Evolutionary conservation across 1,139 yeast species (phyloP).

Genomic region (Geotrichum candidum): DNA sequence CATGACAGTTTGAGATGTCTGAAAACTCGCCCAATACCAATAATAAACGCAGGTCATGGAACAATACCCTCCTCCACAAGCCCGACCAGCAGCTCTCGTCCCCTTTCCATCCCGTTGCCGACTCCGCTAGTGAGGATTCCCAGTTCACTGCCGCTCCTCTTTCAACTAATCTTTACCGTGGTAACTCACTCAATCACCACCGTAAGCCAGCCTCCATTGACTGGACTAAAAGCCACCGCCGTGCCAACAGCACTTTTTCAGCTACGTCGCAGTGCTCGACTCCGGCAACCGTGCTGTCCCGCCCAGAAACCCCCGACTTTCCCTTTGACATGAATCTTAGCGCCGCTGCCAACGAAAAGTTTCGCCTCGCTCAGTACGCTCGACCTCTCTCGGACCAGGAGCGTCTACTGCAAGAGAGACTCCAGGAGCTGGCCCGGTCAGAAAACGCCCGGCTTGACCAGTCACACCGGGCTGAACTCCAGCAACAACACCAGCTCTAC

Average conservation of each 20-base stretch:
- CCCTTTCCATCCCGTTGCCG: neutral
- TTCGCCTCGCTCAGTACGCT: neutral
- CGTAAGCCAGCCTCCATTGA: neutral
- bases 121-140: neutral
- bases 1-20: neutral
- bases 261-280: neutral
- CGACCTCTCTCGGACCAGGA: conserved; percentile 23
- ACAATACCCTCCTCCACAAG: conserved; percentile 2
- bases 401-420: conserved; percentile 28
- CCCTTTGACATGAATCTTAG: neutral
- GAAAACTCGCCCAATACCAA: neutral
- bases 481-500: neutral
- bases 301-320: conserved; percentile 9
- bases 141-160: neutral
- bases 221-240: conserved; percentile 5
- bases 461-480: neutral
- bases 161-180: neutral
- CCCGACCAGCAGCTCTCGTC: neutral
- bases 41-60: conserved; percentile 8
- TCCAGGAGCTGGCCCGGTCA: conserved; percentile 31
- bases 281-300: conserved; percentile 3
- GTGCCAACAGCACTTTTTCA: conserved; percentile 10
- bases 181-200: neutral
- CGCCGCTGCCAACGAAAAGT: neutral
- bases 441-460: conserved; percentile 29